Evolutionary conservation across 2,329 filamentous ascomycete species (phyloP), one percentile per base, ranked within the genome.

Genomic region (Mollisia scopiformis): DNA sequence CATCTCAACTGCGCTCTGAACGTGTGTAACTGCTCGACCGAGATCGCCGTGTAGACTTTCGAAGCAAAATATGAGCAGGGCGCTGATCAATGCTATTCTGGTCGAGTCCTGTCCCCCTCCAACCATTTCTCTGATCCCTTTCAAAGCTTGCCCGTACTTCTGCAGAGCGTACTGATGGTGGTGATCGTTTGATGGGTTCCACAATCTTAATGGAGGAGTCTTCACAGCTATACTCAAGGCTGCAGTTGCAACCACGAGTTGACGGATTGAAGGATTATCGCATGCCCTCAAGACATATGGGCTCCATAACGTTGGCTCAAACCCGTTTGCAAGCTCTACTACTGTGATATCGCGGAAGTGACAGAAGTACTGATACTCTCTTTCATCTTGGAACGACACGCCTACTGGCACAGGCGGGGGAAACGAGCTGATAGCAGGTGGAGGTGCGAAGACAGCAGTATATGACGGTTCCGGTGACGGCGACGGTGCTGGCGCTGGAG

Each of bases 11-110:
- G 67, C 58, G 43, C 64, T 69, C 50, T 66, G 66, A 10, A 68
- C 58, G 52, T 66, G 64, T 11, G 53, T 58, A 16, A 68, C 58
- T 8, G 65, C 65, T 30, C 61, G 58, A 27, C 41, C 31, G 8
- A 66, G 46, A 54, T 68, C 68, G 6, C 57, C 59, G n/a, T 65
- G 62, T 13, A 68, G 46, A 43, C 60, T 69, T 47, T 69, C 66
- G 37, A 68, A 69, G 46, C 59, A 64, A 51, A 66, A 69, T 13
- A 69, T 69, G 4, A 69, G 61, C 19, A 69, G 39, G 19, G 63
- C 61, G 23, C 64, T 65, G 31, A 69, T 63, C 6, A 68, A 50
- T 8, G 66, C 66, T 25, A 64, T 56, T 54, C 63, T 59, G n/a
- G 61, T 62, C 6, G 65, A 62, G 28, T 68, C 65, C 37, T 66